A percentile compares a stretch with the other conserved stretches of the same genome.
phyloP scores from a whole-genome alignment of 768 basidiomycete genomes.

The Collybia nuda region DNA sequence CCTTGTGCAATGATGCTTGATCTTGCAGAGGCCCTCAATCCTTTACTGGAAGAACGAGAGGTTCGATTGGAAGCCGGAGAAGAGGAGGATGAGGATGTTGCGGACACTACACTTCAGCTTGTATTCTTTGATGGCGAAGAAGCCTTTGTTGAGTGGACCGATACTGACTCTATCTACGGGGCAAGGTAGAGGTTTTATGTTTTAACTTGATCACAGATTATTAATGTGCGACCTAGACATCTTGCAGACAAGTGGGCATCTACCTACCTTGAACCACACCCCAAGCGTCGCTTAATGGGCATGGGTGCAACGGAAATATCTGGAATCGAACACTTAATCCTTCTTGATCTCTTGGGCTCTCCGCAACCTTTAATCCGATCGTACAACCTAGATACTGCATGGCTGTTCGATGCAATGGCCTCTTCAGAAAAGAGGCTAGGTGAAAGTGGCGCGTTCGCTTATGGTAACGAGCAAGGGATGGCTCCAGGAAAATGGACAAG shows the following conservation, averaged over 20 bases:
- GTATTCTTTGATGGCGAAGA: constrained; percentile 99
- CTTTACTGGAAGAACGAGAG: constrained; percentile 62
- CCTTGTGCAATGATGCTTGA: constrained; percentile 95
- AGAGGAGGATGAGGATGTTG: constrained; percentile 74
- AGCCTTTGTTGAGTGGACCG: constrained; percentile 89
- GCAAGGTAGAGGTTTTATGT: constrained; percentile 59
- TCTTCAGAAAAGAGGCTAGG: constrained; percentile 73
- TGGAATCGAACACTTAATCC: constrained; percentile 86
- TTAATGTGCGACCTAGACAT: constrained; percentile 52
- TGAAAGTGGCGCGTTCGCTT: constrained; percentile 59
- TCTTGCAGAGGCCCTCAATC: constrained; percentile 80
- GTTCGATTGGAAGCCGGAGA: constrained; percentile 51
- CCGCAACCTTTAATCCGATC: constrained; percentile 72
- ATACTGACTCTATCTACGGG: constrained; percentile 91
- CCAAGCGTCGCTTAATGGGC: constrained; percentile 55
- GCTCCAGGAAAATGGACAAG: constrained; percentile 52
- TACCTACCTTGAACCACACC: constrained; percentile 60
- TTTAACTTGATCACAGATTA: background rate
- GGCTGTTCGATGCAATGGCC: constrained; percentile 83
- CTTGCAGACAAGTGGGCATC: constrained; percentile 83
- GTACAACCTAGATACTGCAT: constrained; percentile 85
- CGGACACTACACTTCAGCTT: constrained; percentile 85
- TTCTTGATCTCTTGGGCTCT: constrained; percentile 90
- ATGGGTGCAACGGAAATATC: constrained; percentile 63
- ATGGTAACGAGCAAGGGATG: constrained; percentile 43